Conservation (phyloP, 352 stramenopile species). For the Phytophthora syringae region DNA sequence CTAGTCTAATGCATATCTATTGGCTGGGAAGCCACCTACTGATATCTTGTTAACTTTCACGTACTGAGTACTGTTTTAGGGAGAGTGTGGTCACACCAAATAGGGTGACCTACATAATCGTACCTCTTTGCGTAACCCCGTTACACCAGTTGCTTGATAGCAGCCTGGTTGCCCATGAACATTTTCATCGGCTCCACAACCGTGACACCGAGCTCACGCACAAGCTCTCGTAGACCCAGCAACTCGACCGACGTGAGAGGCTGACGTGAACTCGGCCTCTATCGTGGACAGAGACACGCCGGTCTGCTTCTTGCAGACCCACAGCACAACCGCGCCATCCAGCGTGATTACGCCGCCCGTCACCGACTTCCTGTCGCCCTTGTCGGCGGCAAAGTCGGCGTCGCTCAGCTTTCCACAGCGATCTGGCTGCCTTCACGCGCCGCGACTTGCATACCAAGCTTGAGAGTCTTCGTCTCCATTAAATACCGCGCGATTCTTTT, state of each 20-base stretch:
- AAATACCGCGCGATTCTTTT: slow-evolving; percentile 31
- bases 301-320: slow-evolving; percentile 20
- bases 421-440: background rate
- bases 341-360: slow-evolving; percentile 10
- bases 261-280: slow-evolving; percentile 20
- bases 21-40: too few species aligned
- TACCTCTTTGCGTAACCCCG: too few species aligned
- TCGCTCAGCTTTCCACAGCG: slow-evolving; percentile 17
- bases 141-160: slow-evolving; percentile 10
- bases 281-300: slow-evolving; percentile 19
- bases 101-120: too few species aligned
- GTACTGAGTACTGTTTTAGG: too few species aligned
- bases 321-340: slow-evolving; percentile 14
- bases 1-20: too few species aligned
- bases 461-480: slow-evolving; percentile 12
- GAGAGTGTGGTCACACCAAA: too few species aligned
- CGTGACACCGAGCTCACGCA: background rate
- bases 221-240: slow-evolving; percentile 11
- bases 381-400: slow-evolving; percentile 30
- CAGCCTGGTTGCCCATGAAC: slow-evolving; percentile 11
- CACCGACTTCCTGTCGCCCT: slow-evolving; percentile 27
- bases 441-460: slow-evolving; percentile 26
- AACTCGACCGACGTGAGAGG: slow-evolving; percentile 9
- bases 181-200: background rate
- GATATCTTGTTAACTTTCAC: too few species aligned